Base-by-base conservation (phyloP, 2,329 filamentous ascomycete species). In the Exophiala sp. region DNA sequence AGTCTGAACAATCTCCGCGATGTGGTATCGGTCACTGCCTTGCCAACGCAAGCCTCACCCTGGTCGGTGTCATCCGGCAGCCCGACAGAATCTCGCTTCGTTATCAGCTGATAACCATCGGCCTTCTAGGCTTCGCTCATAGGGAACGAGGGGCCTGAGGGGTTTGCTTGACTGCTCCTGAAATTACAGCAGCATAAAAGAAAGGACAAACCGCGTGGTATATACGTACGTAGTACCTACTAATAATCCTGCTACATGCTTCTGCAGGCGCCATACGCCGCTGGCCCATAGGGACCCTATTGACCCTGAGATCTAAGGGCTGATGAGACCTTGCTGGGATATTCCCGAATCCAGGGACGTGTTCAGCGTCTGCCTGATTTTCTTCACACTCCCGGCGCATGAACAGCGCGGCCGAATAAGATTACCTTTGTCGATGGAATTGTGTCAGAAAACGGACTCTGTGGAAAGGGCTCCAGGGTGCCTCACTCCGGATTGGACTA, bases 1-100 rank as follows among this genome's bases (percentile, higher is more conserved):
- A 45, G 32, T 39, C 29, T 23, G 44, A 22, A 51, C 54, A 56
- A 56, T 53, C 43, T 57, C 55, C 49, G 52, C 37, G 38, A 44
- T 39, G 54, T 56, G 42, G 51, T 48, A 51, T 49, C 40, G 46
- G 13, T 34, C 42, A 42, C 22, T 43, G 35, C 30, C 50, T 52
- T 29, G 38, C 42, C 30, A 18, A 18, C 18, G 43, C 11, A 18
- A 35, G 37, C 24, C 48, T 37, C 45, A 24, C 18, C 49, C 14
- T 14, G 22, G 11, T 38, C 39, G 29, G 22, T 24, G 19, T 21
- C 14, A 22, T 56, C 53, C 53, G 53, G 53, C 50, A 56, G 53
- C 35, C 40, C 38, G 24, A 50, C 27, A 19, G 42, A 39, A 32
- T 38, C 13, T 50, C 50, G 42, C 21, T 50, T 46, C 38, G 29